Conservation (phyloP, 2,329 filamentous ascomycete species). For the Cadophora gregata region DNA sequence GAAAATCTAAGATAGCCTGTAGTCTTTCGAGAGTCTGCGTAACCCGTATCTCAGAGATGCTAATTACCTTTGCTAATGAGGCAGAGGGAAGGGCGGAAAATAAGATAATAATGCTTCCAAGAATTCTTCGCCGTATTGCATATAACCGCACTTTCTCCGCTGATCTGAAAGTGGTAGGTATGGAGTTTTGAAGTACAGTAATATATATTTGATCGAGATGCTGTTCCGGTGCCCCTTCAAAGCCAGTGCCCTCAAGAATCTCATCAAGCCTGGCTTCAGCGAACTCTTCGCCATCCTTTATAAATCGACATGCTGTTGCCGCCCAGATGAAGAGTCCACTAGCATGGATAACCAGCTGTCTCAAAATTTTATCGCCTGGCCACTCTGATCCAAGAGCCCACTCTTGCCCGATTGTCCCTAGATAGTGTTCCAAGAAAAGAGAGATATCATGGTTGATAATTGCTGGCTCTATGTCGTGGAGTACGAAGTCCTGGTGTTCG, state of each 20-base stretch:
- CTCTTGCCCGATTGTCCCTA: constrained; percentile 19
- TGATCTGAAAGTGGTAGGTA: background rate
- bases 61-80: no score
- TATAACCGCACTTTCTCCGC: no score
- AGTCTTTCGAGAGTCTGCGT: no score
- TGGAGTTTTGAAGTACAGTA: background rate
- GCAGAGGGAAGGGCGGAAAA: no score
- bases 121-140: no score
- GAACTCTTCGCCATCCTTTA: constrained; percentile 3
- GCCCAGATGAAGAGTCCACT: constrained; percentile 11
- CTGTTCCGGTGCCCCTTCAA: background rate
- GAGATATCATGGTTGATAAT: constrained; percentile 42
- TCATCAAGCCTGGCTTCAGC: background rate
- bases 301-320: constrained; percentile 24
- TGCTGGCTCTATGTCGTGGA: constrained; percentile 33
- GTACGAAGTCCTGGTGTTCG: constrained; percentile 37
- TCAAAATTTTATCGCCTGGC: constrained; percentile 24
- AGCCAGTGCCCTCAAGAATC: background rate
- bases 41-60: no score
- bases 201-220: background rate
- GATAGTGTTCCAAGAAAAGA: constrained; percentile 34
- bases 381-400: constrained; percentile 19
- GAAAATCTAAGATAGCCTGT: background rate
- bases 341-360: constrained; percentile 28
- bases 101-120: no score